Base-by-base conservation (phyloP, 2,329 filamentous ascomycete genomes). In the Metarhizium sp. region DNA sequence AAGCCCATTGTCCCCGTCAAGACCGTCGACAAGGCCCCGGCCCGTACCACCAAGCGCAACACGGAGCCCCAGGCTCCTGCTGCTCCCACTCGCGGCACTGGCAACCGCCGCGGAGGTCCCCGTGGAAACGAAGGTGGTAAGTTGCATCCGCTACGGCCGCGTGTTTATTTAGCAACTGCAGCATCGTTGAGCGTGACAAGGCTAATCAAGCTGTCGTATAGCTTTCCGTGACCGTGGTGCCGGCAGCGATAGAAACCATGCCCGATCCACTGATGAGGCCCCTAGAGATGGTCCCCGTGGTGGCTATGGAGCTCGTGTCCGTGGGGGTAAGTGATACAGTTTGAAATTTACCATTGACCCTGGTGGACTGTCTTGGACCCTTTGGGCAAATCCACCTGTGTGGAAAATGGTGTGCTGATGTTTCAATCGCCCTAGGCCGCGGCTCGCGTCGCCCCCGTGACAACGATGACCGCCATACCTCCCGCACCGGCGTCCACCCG, bases 211-310 rank as follows among this genome's bases (percentile, higher is more conserved):
- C 16, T 54, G 51, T 49, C 32, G 20, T 29, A 43, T 50, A 96
- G 92, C 90, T 71, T 94, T 91, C 86, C 90, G 89, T 72, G 90
- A 96, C 78, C 88, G 88, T 71, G 84, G 83, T 69, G 90, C 86
- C 70, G 92, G 91, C 65, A 80, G 84, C 70, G 80, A 82, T 68
- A 86, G 82, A 80, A 96, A 96, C 84, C 89, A 90, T 67, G 80
- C 78, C 72, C 88, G 88, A 75, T 78, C 86, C 64, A 86, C 83
- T 58, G 90, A 92, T 58, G 89, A 92, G 72, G 75, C 66, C 60
- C 64, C 81, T 60, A 75, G 74, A 61, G 73, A 73, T 59, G 73
- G 76, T 61, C 75, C 82, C 68, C 80, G 83, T 62, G 84, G 83
- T 61, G 82, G 81, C 65, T 79, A 79, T 64, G 82, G 79, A 63